Evolutionary conservation across 139 green algal species (phyloP).

Genomic region (Astrephomene gubernaculifera): DNA sequence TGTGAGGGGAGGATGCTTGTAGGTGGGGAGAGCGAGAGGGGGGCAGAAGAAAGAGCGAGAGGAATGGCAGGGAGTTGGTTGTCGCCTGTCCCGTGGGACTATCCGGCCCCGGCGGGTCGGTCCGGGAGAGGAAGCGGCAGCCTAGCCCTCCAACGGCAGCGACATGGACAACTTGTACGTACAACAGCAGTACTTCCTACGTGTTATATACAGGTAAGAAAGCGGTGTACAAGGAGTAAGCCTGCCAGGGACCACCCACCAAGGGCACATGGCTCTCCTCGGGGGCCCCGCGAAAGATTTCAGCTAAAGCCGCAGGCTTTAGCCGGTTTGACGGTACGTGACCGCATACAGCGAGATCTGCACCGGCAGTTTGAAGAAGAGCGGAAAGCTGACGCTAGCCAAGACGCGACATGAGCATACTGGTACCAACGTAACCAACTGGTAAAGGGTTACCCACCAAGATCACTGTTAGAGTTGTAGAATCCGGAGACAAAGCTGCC

Average conservation of each 20-base stretch:
- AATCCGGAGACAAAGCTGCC: slow-evolving; percentile 20
- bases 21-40: neutral
- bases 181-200: neutral
- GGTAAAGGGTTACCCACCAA: too few relatives aligned
- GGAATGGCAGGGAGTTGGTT: neutral
- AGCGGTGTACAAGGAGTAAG: neutral
- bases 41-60: neutral
- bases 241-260: neutral
- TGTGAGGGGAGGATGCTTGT: neutral
- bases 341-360: slow-evolving; percentile 21
- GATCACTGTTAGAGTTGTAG: slow-evolving; percentile 23
- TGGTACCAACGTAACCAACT: too few relatives aligned
- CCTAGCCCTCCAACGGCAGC: too few relatives aligned
- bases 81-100: neutral
- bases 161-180: too few relatives aligned
- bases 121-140: neutral
- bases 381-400: neutral
- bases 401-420: neutral
- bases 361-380: neutral
- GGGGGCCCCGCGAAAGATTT: slow-evolving; percentile 13
- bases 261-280: slow-evolving; percentile 7
- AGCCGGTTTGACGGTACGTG: neutral
- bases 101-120: neutral
- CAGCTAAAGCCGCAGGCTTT: slow-evolving; percentile 1
- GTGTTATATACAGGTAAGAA: neutral